A percentile compares a stretch with the other conserved stretches of the same genome.
Conservation (phyloP, 148 eudicot species). For the Fagopyrum homotropicum region DNA sequence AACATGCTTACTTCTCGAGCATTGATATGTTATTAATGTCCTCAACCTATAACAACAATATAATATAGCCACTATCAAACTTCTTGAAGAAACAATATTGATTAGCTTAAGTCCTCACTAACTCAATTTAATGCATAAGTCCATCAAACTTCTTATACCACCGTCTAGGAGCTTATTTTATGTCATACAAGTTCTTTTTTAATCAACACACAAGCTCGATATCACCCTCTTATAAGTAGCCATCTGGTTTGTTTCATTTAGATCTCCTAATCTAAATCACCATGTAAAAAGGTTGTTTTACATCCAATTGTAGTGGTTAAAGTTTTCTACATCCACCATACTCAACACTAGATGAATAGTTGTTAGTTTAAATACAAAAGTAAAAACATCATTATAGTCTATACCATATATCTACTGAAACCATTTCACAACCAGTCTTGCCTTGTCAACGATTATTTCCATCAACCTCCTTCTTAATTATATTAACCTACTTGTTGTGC, state of each 20-base stretch:
- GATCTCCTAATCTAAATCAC: neutral
- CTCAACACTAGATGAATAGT: neutral
- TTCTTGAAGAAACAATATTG: neutral
- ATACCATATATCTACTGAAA: neutral
- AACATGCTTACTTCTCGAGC: too few species aligned
- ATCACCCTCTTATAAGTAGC: neutral
- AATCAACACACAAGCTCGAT: neutral
- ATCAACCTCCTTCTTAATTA: neutral
- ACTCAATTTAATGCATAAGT: neutral
- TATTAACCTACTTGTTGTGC: too few species aligned
- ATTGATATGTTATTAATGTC: neutral
- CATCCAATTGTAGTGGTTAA: neutral
- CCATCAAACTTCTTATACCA: neutral
- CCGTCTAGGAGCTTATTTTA: neutral
- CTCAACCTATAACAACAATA: neutral
- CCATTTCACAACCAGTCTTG: neutral
- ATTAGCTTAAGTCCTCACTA: neutral
- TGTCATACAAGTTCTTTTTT: neutral
- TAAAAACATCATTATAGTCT: neutral
- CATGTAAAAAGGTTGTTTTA: slow-evolving; percentile 8
- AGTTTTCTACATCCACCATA: neutral
- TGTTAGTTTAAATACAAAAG: neutral
- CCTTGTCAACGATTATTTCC: neutral
- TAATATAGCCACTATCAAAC: neutral
- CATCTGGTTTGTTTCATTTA: neutral